Percentiles rank a stretch among this genome's conserved stretches.
Conservation (phyloP, 257 asterid species). For the Verbascum thapsus region DNA sequence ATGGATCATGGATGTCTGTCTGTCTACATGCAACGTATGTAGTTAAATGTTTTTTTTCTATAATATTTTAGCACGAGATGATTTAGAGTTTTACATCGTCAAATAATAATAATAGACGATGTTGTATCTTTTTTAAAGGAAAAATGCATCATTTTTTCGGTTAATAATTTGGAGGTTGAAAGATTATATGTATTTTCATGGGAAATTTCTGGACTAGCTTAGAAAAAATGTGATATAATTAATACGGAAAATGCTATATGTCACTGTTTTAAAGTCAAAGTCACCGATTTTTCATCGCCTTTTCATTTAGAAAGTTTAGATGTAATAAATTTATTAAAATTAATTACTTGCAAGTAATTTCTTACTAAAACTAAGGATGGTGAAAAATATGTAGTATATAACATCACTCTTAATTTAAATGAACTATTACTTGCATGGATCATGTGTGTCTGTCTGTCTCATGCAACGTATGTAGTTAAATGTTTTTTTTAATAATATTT, state of each 20-base stretch:
- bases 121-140: slow-evolving; percentile 29
- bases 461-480: too few species aligned
- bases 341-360: too few species aligned
- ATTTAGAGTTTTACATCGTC: not conserved
- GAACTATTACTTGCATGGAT: not conserved
- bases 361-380: too few species aligned
- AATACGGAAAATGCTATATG: too few species aligned
- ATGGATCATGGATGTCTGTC: not conserved
- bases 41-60: not conserved
- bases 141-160: slow-evolving; percentile 35
- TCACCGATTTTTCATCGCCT: too few species aligned
- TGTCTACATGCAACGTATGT: too few species aligned
- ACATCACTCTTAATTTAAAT: not conserved
- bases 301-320: too few species aligned
- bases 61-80: not conserved
- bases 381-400: not conserved
- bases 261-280: too few species aligned
- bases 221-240: not conserved
- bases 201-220: slow-evolving; percentile 30
- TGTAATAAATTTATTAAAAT: too few species aligned
- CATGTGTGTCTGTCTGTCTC: not conserved
- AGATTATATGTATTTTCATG: not conserved
- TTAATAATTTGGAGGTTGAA: slow-evolving; percentile 35
- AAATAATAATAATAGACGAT: too few species aligned
- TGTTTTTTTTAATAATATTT: too few species aligned